Percentiles rank a stretch among this genome's conserved stretches.
Evolutionary conservation across 371 early-diverging fungal species (phyloP).

Genomic region (Smittium mucronatum): DNA sequence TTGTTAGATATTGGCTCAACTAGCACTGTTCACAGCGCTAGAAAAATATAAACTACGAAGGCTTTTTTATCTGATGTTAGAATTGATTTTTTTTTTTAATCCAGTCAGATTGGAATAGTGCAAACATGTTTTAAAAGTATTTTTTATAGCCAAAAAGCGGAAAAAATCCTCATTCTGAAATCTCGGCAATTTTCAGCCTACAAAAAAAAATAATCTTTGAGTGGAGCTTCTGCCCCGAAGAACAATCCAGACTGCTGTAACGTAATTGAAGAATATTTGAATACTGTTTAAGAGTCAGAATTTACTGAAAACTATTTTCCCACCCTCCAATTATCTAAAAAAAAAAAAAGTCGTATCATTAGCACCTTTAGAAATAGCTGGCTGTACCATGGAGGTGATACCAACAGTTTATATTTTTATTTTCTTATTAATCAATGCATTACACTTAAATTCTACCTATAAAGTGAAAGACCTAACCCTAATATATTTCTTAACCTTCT

Average conservation of each 20-base stretch:
- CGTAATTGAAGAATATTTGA: background rate
- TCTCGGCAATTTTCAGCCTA: background rate
- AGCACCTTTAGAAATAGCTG: background rate
- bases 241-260: background rate
- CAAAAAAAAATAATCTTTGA: slow-evolving; percentile 7
- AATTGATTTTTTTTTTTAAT: background rate
- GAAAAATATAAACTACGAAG: background rate
- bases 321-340: background rate
- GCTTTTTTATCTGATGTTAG: slow-evolving; percentile 1
- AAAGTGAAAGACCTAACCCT: background rate
- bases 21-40: background rate
- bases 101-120: slow-evolving; percentile 3
- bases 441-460: background rate
- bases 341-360: background rate
- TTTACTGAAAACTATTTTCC: background rate
- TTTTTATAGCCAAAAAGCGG: background rate
- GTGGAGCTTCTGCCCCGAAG: slow-evolving; percentile 1
- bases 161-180: background rate
- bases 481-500: background rate
- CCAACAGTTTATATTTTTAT: background rate
- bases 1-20: slow-evolving; percentile 3
- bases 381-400: background rate
- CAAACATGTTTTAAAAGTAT: slow-evolving; percentile 1
- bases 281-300: no score
- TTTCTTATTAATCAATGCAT: background rate